Evolutionary conservation across 352 stramenopile species (phyloP).

Genomic region (Phytophthora ohioensis): DNA sequence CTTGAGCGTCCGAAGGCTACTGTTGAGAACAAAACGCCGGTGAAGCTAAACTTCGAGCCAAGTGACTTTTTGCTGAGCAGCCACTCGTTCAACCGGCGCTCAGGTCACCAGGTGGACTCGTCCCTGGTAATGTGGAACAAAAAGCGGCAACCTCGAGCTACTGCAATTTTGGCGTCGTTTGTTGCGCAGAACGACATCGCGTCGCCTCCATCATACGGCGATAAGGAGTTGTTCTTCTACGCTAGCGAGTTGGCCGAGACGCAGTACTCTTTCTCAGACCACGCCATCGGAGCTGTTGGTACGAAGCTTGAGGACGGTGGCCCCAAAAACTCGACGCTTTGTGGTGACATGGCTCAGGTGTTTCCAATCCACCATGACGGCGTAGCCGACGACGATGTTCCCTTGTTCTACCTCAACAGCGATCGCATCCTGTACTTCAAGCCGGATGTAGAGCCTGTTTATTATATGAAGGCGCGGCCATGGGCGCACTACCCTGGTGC

Average conservation of each 20-base stretch:
- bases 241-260: constrained; percentile 55
- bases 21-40: constrained; percentile 27
- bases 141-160: constrained; percentile 47
- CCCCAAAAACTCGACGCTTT: constrained; percentile 47
- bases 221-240: constrained; percentile 60
- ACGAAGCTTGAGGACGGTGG: constrained; percentile 34
- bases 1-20: constrained; percentile 32
- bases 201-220: constrained; percentile 51
- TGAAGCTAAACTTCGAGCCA: constrained; percentile 38
- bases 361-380: constrained; percentile 45
- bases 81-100: constrained; percentile 48
- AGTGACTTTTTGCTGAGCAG: constrained; percentile 42
- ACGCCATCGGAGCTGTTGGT: constrained; percentile 55
- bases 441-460: constrained; percentile 45
- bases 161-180: constrained; percentile 52
- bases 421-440: constrained; percentile 53
- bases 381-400: constrained; percentile 32
- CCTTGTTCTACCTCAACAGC: constrained; percentile 64
- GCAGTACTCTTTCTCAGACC: constrained; percentile 50
- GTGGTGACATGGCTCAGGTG: constrained; percentile 60
- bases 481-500: constrained; percentile 50
- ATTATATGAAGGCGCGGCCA: constrained; percentile 50
- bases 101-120: constrained; percentile 57
- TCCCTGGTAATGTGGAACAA: constrained; percentile 63
- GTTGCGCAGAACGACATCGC: constrained; percentile 36